Percentiles rank a stretch among this genome's conserved stretches.
Conservation (phyloP, 108 stramenopile species). For the Stephanodiscus minutulus region DNA sequence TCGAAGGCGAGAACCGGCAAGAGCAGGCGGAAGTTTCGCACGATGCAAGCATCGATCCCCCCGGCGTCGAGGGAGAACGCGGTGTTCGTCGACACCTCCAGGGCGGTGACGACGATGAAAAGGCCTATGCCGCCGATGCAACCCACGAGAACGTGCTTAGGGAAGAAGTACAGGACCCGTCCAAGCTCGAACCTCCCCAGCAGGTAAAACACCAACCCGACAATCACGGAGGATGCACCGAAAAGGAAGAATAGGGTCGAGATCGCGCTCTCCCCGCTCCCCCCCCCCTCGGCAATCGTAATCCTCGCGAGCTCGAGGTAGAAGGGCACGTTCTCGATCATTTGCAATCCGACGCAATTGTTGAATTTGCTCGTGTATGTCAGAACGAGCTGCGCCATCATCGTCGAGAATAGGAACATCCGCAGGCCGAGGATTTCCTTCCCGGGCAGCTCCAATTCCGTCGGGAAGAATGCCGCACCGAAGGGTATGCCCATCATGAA, state of each 20-base stretch:
- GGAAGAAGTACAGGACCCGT: conserved; percentile 78
- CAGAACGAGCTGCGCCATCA: conserved; percentile 64
- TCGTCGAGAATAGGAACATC: conserved; percentile 70
- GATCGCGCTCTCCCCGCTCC: conserved; percentile 46
- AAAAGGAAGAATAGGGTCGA: conserved; percentile 76
- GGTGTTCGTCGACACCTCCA: conserved; percentile 66
- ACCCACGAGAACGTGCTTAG: conserved; percentile 79
- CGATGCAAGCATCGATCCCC: conserved; percentile 25
- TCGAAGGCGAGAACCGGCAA: conserved; percentile 57
- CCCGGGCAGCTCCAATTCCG: conserved; percentile 59
- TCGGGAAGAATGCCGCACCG: conserved; percentile 72
- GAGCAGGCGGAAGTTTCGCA: conserved; percentile 45
- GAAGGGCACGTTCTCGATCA: conserved; percentile 86
- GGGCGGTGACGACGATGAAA: conserved; percentile 55
- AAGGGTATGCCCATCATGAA: conserved; percentile 77
- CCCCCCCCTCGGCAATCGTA: conserved; percentile 47
- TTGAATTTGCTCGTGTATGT: conserved; percentile 59
- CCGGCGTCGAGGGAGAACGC: conserved; percentile 40
- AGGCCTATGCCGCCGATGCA: conserved; percentile 57
- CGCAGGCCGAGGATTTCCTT: conserved; percentile 74
- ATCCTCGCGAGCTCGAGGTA: conserved; percentile 59
- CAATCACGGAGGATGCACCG: conserved; percentile 64
- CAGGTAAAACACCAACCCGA: conserved; percentile 71
- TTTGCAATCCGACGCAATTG: conserved; percentile 68
- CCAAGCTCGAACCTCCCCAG: conserved; percentile 76